These are phyloP conservation scores for Aspergillus haitiensis DNA, from an alignment of 495 filamentous ascomycete species.

Conservation along the genomic window DNA sequence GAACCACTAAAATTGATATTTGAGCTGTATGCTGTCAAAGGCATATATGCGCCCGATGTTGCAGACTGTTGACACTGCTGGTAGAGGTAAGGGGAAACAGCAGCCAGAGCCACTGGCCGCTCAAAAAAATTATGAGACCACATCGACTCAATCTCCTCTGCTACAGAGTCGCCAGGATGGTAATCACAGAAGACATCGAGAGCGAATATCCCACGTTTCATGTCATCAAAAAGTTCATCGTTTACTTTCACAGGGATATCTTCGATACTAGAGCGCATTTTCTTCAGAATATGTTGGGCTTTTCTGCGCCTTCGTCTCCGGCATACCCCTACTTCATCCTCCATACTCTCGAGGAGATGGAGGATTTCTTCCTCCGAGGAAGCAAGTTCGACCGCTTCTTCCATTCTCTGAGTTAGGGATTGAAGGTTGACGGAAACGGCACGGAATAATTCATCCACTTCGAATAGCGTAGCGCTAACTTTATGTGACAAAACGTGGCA, in stretches of 20 bases:
- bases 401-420: conserved; percentile 21
- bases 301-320: conserved; percentile 24
- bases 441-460: conserved; percentile 27
- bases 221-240: conserved; percentile 26
- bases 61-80: conserved; percentile 18
- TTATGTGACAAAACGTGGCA: conserved; percentile 11
- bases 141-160: conserved; percentile 20
- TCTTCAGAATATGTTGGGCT: conserved; percentile 22
- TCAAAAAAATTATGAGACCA: conserved; percentile 18
- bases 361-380: conserved; percentile 24
- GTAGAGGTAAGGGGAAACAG: conserved; percentile 24
- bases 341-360: conserved; percentile 27
- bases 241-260: conserved; percentile 27
- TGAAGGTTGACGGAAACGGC: conserved; percentile 26
- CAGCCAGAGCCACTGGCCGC: conserved; percentile 15
- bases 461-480: conserved; percentile 17
- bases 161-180: conserved; percentile 26
- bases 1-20: conserved; percentile 14
- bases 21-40: conserved; percentile 20
- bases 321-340: conserved; percentile 24
- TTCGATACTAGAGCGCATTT: conserved; percentile 25
- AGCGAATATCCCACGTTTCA: conserved; percentile 31
- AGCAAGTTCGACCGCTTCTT: conserved; percentile 16
- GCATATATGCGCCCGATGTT: conserved; percentile 12
- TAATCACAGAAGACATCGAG: conserved; percentile 30